These are phyloP conservation scores for Colletotrichum lupini DNA, from an alignment of 2,329 filamentous ascomycete species.

Conservation along the genomic window DNA sequence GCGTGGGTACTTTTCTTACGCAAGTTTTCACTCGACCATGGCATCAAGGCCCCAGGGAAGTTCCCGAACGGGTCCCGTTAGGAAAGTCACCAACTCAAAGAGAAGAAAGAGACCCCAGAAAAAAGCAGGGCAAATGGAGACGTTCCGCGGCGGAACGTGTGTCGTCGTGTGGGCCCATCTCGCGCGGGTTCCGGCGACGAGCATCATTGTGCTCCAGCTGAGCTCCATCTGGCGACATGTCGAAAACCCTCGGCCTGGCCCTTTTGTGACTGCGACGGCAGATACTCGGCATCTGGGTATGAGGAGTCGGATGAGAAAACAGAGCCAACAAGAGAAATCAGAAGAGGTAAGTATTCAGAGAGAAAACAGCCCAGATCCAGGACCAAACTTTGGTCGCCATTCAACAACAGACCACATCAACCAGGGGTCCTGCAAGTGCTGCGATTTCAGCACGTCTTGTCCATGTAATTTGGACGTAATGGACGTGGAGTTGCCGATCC, in stretches of 20 bases:
- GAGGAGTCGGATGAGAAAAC: not conserved
- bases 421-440: not conserved
- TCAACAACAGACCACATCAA: not conserved
- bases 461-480: conserved; percentile 28
- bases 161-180: conserved; percentile 22
- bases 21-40: not conserved
- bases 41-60: not conserved
- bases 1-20: not conserved
- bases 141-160: conserved; percentile 31
- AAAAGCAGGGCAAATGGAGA: conserved; percentile 19
- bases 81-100: not conserved
- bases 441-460: not conserved
- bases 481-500: conserved; percentile 30
- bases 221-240: conserved; percentile 13
- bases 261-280: not conserved
- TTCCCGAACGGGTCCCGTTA: not conserved
- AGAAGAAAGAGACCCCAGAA: not conserved
- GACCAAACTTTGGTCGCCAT: conserved; percentile 1
- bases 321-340: too few species aligned
- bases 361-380: not conserved
- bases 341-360: not conserved
- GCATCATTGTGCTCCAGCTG: conserved; percentile 15
- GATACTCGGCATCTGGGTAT: conserved; percentile 20
- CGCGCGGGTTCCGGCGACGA: conserved; percentile 9
- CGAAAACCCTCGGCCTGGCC: conserved; percentile 1